Percentiles rank a stretch among this genome's conserved stretches.
Evolutionary conservation across 768 basidiomycete genomes (phyloP).

Genomic region (Boletus sp.): DNA sequence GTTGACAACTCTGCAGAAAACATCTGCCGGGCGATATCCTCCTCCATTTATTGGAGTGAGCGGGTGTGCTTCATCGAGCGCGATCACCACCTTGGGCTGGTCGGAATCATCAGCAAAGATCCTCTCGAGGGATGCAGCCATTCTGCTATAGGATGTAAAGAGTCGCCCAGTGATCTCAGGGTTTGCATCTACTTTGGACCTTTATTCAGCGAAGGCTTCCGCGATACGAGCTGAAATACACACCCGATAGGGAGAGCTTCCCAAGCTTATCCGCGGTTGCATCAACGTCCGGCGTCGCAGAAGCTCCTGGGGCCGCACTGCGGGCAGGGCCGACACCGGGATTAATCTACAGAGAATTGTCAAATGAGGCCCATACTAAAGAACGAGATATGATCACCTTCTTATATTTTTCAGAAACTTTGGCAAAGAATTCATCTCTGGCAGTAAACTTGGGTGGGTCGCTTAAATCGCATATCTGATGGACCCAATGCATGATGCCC

Average conservation of each 20-base stretch:
- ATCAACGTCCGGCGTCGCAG: not conserved
- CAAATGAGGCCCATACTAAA: not conserved
- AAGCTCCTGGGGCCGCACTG: not conserved
- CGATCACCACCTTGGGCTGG: not conserved
- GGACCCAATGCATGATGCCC: not conserved
- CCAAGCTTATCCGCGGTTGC: not conserved
- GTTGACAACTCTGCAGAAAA: not conserved
- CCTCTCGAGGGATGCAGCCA: not conserved
- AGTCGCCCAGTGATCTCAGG: not conserved
- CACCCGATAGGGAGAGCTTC: not conserved
- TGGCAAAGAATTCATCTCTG: not conserved
- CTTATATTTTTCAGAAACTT: not conserved
- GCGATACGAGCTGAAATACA: not conserved
- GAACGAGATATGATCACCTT: not conserved
- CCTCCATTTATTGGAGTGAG: not conserved
- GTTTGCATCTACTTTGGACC: not conserved
- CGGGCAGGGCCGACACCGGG: not conserved
- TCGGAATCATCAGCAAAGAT: not conserved
- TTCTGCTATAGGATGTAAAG: not conserved
- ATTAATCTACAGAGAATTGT: not conserved
- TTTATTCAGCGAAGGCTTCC: not conserved
- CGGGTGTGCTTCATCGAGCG: not conserved
- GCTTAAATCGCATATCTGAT: slow-evolving; percentile 6
- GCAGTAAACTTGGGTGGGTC: not conserved
- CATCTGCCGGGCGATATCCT: not conserved